Evolutionary conservation across 768 basidiomycete species (phyloP).

Genomic region (Floccularia luteovirens): DNA sequence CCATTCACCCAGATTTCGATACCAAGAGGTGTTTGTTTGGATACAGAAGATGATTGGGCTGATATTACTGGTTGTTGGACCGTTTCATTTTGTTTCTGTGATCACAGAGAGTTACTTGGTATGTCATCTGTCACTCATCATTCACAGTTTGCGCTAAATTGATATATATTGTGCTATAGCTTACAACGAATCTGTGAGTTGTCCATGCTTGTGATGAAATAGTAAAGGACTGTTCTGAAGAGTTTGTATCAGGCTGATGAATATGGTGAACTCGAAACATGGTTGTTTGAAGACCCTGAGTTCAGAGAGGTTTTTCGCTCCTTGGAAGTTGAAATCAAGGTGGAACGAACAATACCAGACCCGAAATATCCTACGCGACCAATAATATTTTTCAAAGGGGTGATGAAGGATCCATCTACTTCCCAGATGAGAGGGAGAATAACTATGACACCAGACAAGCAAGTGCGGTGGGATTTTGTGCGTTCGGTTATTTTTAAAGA

Average conservation of each 20-base stretch:
- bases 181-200: conserved; percentile 35
- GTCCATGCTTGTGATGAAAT: conserved; percentile 6
- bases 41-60: conserved; percentile 43
- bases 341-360: conserved; percentile 28
- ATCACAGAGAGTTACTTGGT: conserved; percentile 62
- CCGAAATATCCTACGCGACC: conserved; percentile 42
- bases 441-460: conserved; percentile 46
- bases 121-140: conserved; percentile 18
- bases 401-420: conserved; percentile 31
- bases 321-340: conserved; percentile 35
- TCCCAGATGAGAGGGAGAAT: conserved; percentile 48
- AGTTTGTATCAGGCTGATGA: conserved; percentile 7
- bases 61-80: conserved; percentile 54
- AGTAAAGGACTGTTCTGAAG: not conserved
- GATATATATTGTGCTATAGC: conserved; percentile 19
- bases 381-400: conserved; percentile 44
- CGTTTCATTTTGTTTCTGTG: conserved; percentile 60
- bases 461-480: conserved; percentile 61
- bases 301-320: conserved; percentile 48
- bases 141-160: not conserved
- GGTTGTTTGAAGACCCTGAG: conserved; percentile 41
- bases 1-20: conserved; percentile 46
- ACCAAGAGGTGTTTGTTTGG: conserved; percentile 23
- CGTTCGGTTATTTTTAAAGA: no score
- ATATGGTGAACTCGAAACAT: conserved; percentile 25